Evolutionary conservation across 352 stramenopile genomes (phyloP).

Genomic region (Globisporangium paddicum): DNA sequence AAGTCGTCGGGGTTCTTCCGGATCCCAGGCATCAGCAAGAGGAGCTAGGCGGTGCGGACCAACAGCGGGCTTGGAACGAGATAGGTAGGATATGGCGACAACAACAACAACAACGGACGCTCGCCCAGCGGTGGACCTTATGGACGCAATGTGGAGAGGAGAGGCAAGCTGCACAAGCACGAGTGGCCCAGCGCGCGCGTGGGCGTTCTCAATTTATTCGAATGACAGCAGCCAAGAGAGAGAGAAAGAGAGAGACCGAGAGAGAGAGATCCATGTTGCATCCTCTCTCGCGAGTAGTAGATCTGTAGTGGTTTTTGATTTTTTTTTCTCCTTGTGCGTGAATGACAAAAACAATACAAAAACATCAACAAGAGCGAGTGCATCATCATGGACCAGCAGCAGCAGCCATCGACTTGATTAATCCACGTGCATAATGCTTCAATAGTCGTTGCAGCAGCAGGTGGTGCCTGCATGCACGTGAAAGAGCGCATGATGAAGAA

Average conservation of each 20-base stretch:
- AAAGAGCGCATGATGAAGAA: neutral
- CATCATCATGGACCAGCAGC: too few species aligned
- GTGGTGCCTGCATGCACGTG: neutral
- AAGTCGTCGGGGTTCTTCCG: constrained; percentile 72
- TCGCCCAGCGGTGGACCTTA: neutral
- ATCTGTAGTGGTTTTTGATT: constrained; percentile 9
- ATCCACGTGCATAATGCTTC: too few species aligned
- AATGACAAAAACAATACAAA: constrained; percentile 10
- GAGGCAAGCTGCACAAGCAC: neutral
- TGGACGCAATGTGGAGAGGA: neutral
- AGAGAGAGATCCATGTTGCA: neutral
- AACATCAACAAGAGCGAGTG: too few species aligned
- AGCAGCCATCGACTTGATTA: too few species aligned
- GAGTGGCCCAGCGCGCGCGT: neutral
- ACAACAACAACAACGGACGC: constrained; percentile 1
- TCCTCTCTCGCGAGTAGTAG: constrained; percentile 3
- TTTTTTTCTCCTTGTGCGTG: constrained; percentile 7
- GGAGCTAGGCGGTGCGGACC: constrained; percentile 37
- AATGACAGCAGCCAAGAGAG: neutral
- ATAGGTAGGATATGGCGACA: constrained; percentile 13
- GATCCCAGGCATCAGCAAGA: constrained; percentile 63
- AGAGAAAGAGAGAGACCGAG: neutral
- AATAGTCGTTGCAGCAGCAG: too few species aligned
- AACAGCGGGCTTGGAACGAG: neutral
- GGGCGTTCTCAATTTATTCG: constrained; percentile 10